Evolutionary conservation across 805 yeast species (phyloP).

Genomic region (Yarrowia porcina): DNA sequence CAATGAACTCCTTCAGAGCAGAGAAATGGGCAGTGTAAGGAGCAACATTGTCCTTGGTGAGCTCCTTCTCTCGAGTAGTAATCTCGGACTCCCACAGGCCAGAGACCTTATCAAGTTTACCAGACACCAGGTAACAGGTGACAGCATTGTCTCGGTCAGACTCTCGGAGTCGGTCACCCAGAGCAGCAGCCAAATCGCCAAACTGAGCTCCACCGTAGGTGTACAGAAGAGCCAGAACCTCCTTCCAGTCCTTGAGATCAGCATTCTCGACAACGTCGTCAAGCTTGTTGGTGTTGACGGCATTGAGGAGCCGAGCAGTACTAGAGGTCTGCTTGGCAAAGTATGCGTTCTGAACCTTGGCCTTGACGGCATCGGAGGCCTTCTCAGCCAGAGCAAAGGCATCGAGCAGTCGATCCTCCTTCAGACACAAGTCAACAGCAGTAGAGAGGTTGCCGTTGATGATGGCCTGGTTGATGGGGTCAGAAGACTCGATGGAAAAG

Average conservation of each 20-base stretch:
- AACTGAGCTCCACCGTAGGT: slow-evolving; percentile 49
- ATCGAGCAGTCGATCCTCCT: slow-evolving; percentile 62
- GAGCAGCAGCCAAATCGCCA: slow-evolving; percentile 52
- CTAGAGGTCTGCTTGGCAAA: slow-evolving; percentile 54
- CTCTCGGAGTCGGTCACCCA: slow-evolving; percentile 73
- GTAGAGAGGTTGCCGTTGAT: slow-evolving; percentile 59
- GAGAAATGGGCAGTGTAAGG: slow-evolving; percentile 81
- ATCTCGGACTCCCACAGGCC: slow-evolving; percentile 81
- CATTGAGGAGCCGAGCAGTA: slow-evolving; percentile 69
- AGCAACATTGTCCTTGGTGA: slow-evolving; percentile 43
- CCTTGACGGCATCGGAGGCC: slow-evolving; percentile 56
- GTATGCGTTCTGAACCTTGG: slow-evolving; percentile 68
- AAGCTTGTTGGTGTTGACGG: slow-evolving; percentile 50
- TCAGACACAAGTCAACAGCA: slow-evolving; percentile 67
- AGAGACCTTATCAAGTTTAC: slow-evolving; percentile 74
- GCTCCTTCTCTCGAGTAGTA: slow-evolving; percentile 45
- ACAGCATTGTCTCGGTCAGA: slow-evolving; percentile 70
- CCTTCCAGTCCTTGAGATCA: slow-evolving; percentile 78
- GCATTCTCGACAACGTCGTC: slow-evolving; percentile 75
- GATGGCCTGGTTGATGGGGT: slow-evolving; percentile 47
- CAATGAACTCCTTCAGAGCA: slow-evolving; percentile 76
- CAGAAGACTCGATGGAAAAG: slow-evolving; percentile 34
- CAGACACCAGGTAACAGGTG: slow-evolving; percentile 73
- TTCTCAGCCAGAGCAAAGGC: slow-evolving; percentile 74
- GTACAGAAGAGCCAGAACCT: slow-evolving; percentile 65